Percentiles rank a stretch among this genome's conserved stretches.
phyloP scores from a whole-genome alignment of 1,284 basidiomycete species.

The Pseudozyma flocculosa region DNA sequence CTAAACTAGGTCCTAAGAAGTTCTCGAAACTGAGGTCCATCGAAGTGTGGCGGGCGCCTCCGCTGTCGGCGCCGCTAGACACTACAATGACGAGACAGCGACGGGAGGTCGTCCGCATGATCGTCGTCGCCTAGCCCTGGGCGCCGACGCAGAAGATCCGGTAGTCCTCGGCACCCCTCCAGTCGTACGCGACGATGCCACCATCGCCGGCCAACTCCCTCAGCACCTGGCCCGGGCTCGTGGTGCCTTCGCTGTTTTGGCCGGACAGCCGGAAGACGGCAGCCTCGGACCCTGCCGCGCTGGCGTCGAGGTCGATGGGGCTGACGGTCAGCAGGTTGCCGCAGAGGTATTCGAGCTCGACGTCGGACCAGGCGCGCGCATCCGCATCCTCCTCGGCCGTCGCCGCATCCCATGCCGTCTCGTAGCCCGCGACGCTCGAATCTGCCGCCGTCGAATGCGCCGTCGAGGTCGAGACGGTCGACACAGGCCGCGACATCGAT shows the following conservation, averaged over 20 bases:
- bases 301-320: constrained; percentile 14
- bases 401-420: neutral
- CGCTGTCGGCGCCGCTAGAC: too few species aligned
- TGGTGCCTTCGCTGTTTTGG: neutral
- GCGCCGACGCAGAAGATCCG: constrained; percentile 35
- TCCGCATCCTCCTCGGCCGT: neutral
- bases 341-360: constrained; percentile 38
- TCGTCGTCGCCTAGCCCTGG: constrained; percentile 19
- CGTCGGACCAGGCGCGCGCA: neutral
- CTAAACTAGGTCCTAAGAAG: too few species aligned
- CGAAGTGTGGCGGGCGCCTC: too few species aligned
- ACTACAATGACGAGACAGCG: too few species aligned
- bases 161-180: constrained; percentile 39
- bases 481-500: neutral
- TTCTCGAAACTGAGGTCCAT: too few species aligned
- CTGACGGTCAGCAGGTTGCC: constrained; percentile 19
- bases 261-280: constrained; percentile 7
- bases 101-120: too few species aligned
- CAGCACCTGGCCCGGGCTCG: neutral
- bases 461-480: neutral
- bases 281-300: constrained; percentile 18
- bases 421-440: too few species aligned
- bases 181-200: constrained; percentile 33
- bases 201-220: constrained; percentile 21
- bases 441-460: neutral